Percentiles rank a stretch among this genome's conserved stretches.
These are phyloP conservation scores for Verbena officinalis DNA, from an alignment of 257 asterid species.

Conservation along the genomic window DNA sequence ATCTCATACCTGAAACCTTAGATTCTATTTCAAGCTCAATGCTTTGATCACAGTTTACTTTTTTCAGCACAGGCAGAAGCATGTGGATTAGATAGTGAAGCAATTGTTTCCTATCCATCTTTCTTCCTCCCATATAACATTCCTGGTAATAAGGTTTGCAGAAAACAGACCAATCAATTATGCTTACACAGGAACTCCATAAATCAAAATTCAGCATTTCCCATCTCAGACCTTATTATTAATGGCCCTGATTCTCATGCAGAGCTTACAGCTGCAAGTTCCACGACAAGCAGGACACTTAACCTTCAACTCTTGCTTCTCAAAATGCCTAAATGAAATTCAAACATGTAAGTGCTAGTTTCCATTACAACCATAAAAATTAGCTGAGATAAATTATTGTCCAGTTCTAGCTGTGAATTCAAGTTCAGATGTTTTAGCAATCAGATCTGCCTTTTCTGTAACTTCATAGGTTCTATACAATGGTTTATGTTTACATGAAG, in stretches of 20 bases:
- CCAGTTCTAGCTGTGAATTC: slow-evolving; percentile 11
- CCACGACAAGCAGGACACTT: slow-evolving; percentile 82
- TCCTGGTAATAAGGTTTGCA: slow-evolving; percentile 52
- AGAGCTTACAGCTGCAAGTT: slow-evolving; percentile 74
- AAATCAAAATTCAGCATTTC: slow-evolving; percentile 21
- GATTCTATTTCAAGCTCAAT: slow-evolving; percentile 77
- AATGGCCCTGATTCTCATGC: slow-evolving; percentile 47
- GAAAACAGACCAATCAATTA: slow-evolving; percentile 32
- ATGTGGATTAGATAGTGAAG: slow-evolving; percentile 67
- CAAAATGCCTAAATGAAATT: slow-evolving; percentile 52
- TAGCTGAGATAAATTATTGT: background rate
- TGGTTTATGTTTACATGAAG: background rate
- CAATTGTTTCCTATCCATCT: slow-evolving; percentile 54
- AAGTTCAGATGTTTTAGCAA: slow-evolving; percentile 13
- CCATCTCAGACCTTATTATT: slow-evolving; percentile 62
- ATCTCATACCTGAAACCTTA: slow-evolving; percentile 57
- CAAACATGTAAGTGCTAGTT: slow-evolving; percentile 26
- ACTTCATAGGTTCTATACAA: background rate
- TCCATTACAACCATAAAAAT: too few species aligned
- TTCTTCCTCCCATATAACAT: slow-evolving; percentile 50
- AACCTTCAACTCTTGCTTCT: slow-evolving; percentile 71
- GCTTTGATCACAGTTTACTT: slow-evolving; percentile 63
- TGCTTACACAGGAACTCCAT: slow-evolving; percentile 6
- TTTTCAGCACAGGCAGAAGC: slow-evolving; percentile 86
- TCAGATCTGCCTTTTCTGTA: background rate